Evolutionary conservation across 805 yeast species (phyloP), one percentile per base, ranked within the genome.

Genomic region (Saturnispora saitoi): DNA sequence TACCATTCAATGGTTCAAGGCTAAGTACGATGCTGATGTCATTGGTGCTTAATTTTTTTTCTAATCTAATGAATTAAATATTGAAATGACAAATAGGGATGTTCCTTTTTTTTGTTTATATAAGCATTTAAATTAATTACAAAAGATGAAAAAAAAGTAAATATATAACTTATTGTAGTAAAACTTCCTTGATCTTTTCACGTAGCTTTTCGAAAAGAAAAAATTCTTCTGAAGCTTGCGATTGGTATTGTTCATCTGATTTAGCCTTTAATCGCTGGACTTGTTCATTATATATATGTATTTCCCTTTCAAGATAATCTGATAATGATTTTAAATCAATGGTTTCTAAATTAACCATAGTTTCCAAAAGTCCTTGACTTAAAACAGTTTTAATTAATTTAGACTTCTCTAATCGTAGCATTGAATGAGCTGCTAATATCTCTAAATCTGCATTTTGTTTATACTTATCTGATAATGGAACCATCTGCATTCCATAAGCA

Each of bases 1-100:
- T 75, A 71, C 97, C 75, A 86, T 93, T 73, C 75, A 79, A 72
- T 93, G 99, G 99, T 93, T 93, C 93, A 93, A 93, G 85, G 93
- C 89, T 76, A 93, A 86, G 82, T 93, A 91, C 83, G 99, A 93
- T 77, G 99, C 99, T 72, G 95, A 89, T 67, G 99, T 93, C 69
- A 76, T 85, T 73, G 78, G 81, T 78, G 58, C 59, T 54, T 56
- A 83, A 84, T 75, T 83, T 20, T 36, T 14, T 26, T 15, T n/a
- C n/a, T n/a, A n/a, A 10, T 20, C 34, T 11, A 34, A 10, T 42
- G 32, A 17, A 19, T 14, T 42, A 11, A 17, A 42, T 41, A 31
- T 24, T 28, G 30, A 6, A 19, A 30, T 9, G 19, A 14, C 14
- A 19, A 38, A 37, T 22, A 43, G 4, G 32, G 2, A n/a, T n/a